Evolutionary conservation across 352 stramenopile genomes (phyloP), one percentile per base, ranked within the genome.

Genomic region (Phytophthora litchii): DNA sequence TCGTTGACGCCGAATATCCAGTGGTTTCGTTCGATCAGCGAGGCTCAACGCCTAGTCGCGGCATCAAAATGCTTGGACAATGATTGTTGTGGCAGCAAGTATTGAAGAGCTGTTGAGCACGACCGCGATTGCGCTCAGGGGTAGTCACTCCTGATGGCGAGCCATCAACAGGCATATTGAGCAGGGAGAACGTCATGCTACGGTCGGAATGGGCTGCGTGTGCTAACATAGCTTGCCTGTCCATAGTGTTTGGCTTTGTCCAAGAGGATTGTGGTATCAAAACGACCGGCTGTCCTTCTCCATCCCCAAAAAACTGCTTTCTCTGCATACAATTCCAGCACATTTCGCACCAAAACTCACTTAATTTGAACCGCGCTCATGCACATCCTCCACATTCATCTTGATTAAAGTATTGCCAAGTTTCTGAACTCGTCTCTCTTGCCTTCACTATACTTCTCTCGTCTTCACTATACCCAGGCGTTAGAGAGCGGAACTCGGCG

Each of bases 21-120:
- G 63, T 64, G 23, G 50, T 57, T 67, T 60, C 41, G 60, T 50
- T 64, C 38, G 46, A 21, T 70, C 48, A 55, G 46, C 36, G 37
- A 55, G 36, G 14, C 12, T 12, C n/a, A 55, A 48, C 47, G 47
- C 32, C 46, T 5, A 34, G 46, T 60, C 41, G 48, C 41, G 48
- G 37, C 38, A 41, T 37, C 44, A 62, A 60, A 67, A 63, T 51
- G 54, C 60, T 44, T 42, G 27, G 20, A 27, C 16, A 20, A 60
- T 32, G 60, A 64, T 21, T 48, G 40, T 14, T 14, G n/a, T 27
- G 40, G 40, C 45, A 50, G 54, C 56, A 58, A 19, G 19, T 50
- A 53, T 14, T 23, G 50, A 67, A 60, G 51, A 63, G 55, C 54
- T 60, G 61, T 65, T 46, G 41, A 11, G 61, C 44, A 64, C 37